These are phyloP conservation scores for Penicillium sp. DNA, from an alignment of 2,329 filamentous ascomycete genomes.

Conservation along the genomic window DNA sequence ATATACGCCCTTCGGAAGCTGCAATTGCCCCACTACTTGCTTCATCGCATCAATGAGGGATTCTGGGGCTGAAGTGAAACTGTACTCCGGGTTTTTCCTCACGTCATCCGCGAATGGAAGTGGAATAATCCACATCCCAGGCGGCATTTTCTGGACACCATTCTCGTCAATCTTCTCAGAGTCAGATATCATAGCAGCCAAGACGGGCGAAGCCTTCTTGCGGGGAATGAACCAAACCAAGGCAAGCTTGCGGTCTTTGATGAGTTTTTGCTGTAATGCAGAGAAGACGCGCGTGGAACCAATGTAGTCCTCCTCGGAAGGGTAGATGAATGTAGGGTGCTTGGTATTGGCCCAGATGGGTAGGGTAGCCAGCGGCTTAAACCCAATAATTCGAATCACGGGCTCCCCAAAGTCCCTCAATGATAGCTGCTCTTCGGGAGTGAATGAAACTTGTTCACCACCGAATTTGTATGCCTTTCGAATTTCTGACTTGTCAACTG, in stretches of 20 bases:
- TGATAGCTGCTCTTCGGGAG: constrained; percentile 75
- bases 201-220: constrained; percentile 72
- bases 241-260: constrained; percentile 76
- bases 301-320: constrained; percentile 83
- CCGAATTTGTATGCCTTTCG: constrained; percentile 96
- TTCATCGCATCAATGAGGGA: constrained; percentile 79
- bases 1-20: constrained; percentile 82
- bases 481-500: constrained; percentile 77
- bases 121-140: constrained; percentile 84
- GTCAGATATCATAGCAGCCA: constrained; percentile 81
- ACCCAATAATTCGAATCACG: constrained; percentile 85
- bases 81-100: constrained; percentile 67
- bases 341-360: constrained; percentile 83
- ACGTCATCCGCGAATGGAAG: constrained; percentile 90
- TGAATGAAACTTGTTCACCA: constrained; percentile 83
- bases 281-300: constrained; percentile 93
- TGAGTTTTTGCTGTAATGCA: constrained; percentile 82
- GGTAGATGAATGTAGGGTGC: constrained; percentile 90
- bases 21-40: constrained; percentile 76
- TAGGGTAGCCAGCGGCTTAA: constrained; percentile 76
- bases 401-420: constrained; percentile 80
- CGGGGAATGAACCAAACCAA: constrained; percentile 89
- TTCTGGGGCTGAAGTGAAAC: constrained; percentile 62
- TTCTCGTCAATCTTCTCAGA: constrained; percentile 64
- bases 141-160: constrained; percentile 70